Base-by-base conservation (phyloP, 192 early-diverging fungal species). In the Gigaspora rosea region DNA sequence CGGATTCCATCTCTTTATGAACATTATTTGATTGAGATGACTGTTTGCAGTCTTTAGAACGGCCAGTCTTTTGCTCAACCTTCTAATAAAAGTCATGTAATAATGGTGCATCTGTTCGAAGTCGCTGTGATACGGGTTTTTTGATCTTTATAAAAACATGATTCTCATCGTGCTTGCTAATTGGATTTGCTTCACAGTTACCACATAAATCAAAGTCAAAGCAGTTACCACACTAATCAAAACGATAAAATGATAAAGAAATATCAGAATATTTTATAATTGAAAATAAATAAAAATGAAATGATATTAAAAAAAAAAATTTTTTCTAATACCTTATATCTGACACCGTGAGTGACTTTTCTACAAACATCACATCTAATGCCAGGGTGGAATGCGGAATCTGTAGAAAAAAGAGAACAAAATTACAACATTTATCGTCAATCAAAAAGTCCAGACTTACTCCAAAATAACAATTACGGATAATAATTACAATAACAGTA, bases 141-240 rank as follows among this genome's bases (percentile, higher is more conserved):
- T 77, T 80, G 22, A 88, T 79, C 64, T 88, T 88, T 10, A 88
- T 57, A 13, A 88, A 87, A 33, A 85, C 69, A 76, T 89, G 87
- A 7, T 65, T 70, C 2, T 62, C 46, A 63, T 86, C 80, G 67
- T 89, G 87, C 11, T 71, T 48, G 10, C 47, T 71, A 9, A 67
- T 20, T 2, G 85, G 79, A 1, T 78, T 73, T 8, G 82, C 73
- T 73, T 85, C 84, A 52, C 92, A 93, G 67, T 87, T 88, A 59
- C 82, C 85, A 73, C 91, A 92, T 13, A 88, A 72, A 79, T 93
- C 92, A 78, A 85, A 91, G 61, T 90, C 83, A 27, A 75, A 22
- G 69, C 92, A 93, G 63, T 87, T 84, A 18, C 82, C 85, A 67
- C 87, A 88, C 85, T 88, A 75, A 70, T 8, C 10, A 50, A 56